Evolutionary conservation across 805 yeast genomes (phyloP).

Genomic region (Kuraishia borneana): DNA sequence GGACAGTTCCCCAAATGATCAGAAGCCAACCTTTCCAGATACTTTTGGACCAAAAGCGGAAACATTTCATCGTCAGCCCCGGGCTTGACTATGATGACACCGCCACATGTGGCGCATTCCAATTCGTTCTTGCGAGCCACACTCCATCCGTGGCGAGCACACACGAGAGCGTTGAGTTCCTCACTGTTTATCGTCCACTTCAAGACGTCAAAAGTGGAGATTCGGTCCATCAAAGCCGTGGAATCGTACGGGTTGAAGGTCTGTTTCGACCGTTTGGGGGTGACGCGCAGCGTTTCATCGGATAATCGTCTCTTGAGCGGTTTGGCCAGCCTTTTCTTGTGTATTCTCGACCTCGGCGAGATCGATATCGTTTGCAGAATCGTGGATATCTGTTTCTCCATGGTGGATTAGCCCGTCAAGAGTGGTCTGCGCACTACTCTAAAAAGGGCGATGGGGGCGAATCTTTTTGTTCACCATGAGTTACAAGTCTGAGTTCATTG

Average conservation of each 20-base stretch:
- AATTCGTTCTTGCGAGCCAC: slow-evolving; percentile 26
- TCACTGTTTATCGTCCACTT: slow-evolving; percentile 31
- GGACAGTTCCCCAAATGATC: slow-evolving; percentile 12
- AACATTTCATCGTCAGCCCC: slow-evolving; percentile 6
- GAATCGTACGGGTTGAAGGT: slow-evolving; percentile 1
- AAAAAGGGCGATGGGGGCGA: too few species aligned
- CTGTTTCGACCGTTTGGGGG: neutral
- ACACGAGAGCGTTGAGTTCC: slow-evolving; percentile 30
- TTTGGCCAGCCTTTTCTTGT: neutral
- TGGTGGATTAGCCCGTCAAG: too few species aligned
- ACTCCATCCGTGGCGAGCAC: slow-evolving; percentile 44
- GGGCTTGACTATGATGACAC: slow-evolving; percentile 13
- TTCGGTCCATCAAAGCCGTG: slow-evolving; percentile 22
- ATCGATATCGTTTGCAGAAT: too few species aligned
- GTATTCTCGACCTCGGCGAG: too few species aligned
- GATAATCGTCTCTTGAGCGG: neutral
- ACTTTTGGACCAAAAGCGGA: slow-evolving; percentile 14
- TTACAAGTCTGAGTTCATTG: slow-evolving; percentile 41
- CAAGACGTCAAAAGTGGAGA: slow-evolving; percentile 29
- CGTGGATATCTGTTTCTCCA: too few species aligned
- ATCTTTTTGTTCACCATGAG: slow-evolving; percentile 1
- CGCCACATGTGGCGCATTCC: slow-evolving; percentile 21
- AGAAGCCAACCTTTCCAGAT: slow-evolving; percentile 7
- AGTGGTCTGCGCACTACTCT: too few species aligned
- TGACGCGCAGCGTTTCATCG: neutral